Percentiles rank a stretch among this genome's conserved stretches.
Evolutionary conservation across 2,329 filamentous ascomycete genomes (phyloP).

Genomic region (Akanthomyces lecanii): DNA sequence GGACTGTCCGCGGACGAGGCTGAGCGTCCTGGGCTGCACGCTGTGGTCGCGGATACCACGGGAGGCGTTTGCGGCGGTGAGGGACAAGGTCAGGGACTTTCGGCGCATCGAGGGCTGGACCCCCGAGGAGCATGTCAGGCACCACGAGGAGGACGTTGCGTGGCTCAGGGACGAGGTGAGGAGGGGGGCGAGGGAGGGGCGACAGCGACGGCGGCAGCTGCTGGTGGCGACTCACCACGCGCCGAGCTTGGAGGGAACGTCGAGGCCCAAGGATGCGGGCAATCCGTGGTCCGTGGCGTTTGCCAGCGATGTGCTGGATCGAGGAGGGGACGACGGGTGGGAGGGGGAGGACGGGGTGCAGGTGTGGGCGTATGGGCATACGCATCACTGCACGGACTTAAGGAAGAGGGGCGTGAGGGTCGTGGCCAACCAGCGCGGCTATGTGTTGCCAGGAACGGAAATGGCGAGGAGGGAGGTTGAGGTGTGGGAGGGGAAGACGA

Average conservation of each 20-base stretch:
- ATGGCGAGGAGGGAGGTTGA: background rate
- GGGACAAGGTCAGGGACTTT: constrained; percentile 49
- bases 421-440: constrained; percentile 43
- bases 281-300: constrained; percentile 48
- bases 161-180: constrained; percentile 45
- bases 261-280: constrained; percentile 43
- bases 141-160: constrained; percentile 42
- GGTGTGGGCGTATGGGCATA: constrained; percentile 46
- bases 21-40: constrained; percentile 49
- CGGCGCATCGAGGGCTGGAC: constrained; percentile 48
- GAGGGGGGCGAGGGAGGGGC: constrained; percentile 17
- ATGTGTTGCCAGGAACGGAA: constrained; percentile 24
- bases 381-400: constrained; percentile 40
- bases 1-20: constrained; percentile 26
- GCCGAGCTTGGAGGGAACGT: constrained; percentile 45
- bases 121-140: constrained; percentile 43
- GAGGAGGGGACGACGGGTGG: constrained; percentile 23
- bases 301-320: constrained; percentile 42
- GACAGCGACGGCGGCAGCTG: constrained; percentile 25
- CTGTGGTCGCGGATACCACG: constrained; percentile 46
- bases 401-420: constrained; percentile 31
- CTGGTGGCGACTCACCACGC: constrained; percentile 56
- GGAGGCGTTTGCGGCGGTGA: constrained; percentile 35
- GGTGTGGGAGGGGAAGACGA: background rate
- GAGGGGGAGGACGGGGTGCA: constrained; percentile 28